Evolutionary conservation across 1,139 yeast species (phyloP).

Genomic region (Saccharomyces hybrid): DNA sequence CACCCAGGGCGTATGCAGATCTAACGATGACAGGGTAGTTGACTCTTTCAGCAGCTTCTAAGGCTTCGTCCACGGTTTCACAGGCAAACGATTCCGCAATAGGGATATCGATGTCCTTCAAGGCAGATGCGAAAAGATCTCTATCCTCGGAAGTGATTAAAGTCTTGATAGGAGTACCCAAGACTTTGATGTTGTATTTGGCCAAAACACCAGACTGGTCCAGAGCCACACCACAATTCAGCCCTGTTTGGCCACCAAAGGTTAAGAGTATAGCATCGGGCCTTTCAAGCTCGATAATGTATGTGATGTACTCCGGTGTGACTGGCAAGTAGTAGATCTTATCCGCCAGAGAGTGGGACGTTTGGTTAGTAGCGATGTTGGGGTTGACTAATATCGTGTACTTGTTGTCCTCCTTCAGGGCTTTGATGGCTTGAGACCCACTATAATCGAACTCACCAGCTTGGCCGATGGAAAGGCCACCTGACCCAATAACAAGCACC

Average conservation of each 20-base stretch:
- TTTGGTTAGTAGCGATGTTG: slow-evolving; percentile 94
- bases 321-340: slow-evolving; percentile 93
- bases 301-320: slow-evolving; percentile 89
- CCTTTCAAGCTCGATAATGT: slow-evolving; percentile 87
- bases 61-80: slow-evolving; percentile 85
- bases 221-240: slow-evolving; percentile 90
- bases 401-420: slow-evolving; percentile 83
- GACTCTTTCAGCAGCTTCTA: slow-evolving; percentile 73
- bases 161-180: slow-evolving; percentile 95
- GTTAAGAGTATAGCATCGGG: slow-evolving; percentile 94
- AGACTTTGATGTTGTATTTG: slow-evolving; percentile 82
- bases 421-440: slow-evolving; percentile 96
- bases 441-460: slow-evolving; percentile 99
- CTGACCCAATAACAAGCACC: slow-evolving; percentile 92
- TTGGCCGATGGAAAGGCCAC: slow-evolving; percentile 96
- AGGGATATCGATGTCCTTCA: slow-evolving; percentile 88
- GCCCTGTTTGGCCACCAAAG: slow-evolving; percentile 97
- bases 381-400: slow-evolving; percentile 86
- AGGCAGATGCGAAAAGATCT: slow-evolving; percentile 88
- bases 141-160: slow-evolving; percentile 96
- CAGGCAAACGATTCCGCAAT: slow-evolving; percentile 96
- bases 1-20: slow-evolving; percentile 96
- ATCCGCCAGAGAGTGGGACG: slow-evolving; percentile 92
- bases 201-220: slow-evolving; percentile 91
- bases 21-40: slow-evolving; percentile 97